These are phyloP conservation scores for Yamadazyma epiphylla DNA, from an alignment of 1,139 yeast species.

Conservation along the genomic window DNA sequence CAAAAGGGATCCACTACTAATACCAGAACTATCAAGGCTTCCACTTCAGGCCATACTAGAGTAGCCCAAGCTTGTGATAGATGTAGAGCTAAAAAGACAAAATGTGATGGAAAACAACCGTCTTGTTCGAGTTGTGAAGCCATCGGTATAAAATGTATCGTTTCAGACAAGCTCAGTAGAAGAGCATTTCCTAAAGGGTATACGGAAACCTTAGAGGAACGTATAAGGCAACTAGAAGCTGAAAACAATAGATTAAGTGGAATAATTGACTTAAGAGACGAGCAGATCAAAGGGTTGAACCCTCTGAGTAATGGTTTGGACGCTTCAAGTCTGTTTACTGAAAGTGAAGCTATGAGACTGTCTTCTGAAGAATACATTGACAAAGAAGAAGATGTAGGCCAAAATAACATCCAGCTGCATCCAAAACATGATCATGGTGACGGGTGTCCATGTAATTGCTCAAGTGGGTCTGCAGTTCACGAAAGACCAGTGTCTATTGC, in stretches of 20 bases:
- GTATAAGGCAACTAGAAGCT: conserved; percentile 42
- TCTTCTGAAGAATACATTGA: conserved; percentile 5
- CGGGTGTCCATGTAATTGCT: conserved; percentile 55
- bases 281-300: conserved; percentile 39
- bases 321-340: not conserved
- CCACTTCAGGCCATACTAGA: conserved; percentile 53
- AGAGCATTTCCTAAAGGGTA: conserved; percentile 50
- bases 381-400: conserved; percentile 1
- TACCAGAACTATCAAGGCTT: conserved; percentile 59
- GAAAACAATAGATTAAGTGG: conserved; percentile 44
- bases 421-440: conserved; percentile 30
- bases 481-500: conserved; percentile 64
- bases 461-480: conserved; percentile 47
- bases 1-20: conserved; percentile 17
- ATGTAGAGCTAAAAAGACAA: conserved; percentile 75
- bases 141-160: conserved; percentile 43
- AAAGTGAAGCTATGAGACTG: not conserved
- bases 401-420: not conserved
- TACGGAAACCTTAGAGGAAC: conserved; percentile 44
- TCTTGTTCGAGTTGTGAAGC: conserved; percentile 39
- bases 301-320: conserved; percentile 1
- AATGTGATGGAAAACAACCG: conserved; percentile 66
- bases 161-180: conserved; percentile 42
- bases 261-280: conserved; percentile 57
- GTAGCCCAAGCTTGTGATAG: conserved; percentile 87